These are phyloP conservation scores for Goffeauzyma gilvescens DNA, from an alignment of 768 basidiomycete species.

Conservation along the genomic window DNA sequence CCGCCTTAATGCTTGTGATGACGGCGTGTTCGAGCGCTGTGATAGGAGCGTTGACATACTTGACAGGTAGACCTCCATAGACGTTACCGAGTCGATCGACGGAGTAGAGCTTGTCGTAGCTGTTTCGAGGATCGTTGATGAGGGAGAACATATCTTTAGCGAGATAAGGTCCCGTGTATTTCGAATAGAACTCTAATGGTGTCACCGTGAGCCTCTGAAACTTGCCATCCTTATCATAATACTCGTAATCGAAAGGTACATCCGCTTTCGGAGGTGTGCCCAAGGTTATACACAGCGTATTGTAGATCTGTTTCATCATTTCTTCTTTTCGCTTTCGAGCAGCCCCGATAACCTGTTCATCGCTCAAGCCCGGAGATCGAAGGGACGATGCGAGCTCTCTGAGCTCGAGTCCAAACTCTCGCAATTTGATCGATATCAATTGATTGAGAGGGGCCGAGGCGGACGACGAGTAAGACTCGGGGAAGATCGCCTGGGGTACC, in stretches of 20 bases:
- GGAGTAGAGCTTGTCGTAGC: slow-evolving; percentile 63
- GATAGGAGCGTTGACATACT: slow-evolving; percentile 76
- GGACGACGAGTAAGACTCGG: slow-evolving; percentile 64
- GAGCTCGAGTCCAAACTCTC: slow-evolving; percentile 72
- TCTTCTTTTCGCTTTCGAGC: slow-evolving; percentile 69
- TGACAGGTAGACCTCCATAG: slow-evolving; percentile 65
- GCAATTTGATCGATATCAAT: slow-evolving; percentile 72
- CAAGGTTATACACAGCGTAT: slow-evolving; percentile 62
- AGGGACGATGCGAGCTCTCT: slow-evolving; percentile 46
- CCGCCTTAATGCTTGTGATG: slow-evolving; percentile 68
- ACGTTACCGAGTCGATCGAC: slow-evolving; percentile 85
- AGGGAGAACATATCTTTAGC: slow-evolving; percentile 63
- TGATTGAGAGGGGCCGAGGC: slow-evolving; percentile 52
- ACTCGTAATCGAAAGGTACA: slow-evolving; percentile 64
- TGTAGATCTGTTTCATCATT: slow-evolving; percentile 66
- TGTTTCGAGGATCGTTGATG: slow-evolving; percentile 84
- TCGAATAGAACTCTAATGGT: slow-evolving; percentile 52
- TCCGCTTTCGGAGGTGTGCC: slow-evolving; percentile 65
- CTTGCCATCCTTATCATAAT: slow-evolving; percentile 62
- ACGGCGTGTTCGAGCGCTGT: slow-evolving; percentile 63
- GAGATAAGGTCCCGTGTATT: slow-evolving; percentile 12
- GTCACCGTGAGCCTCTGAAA: slow-evolving; percentile 58
- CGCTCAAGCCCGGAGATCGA: slow-evolving; percentile 34
- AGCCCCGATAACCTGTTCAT: slow-evolving; percentile 32
- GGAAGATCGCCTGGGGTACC: slow-evolving; percentile 62